Conservation (phyloP, 371 early-diverging fungal species). For the Phascolomyces articulosus region DNA sequence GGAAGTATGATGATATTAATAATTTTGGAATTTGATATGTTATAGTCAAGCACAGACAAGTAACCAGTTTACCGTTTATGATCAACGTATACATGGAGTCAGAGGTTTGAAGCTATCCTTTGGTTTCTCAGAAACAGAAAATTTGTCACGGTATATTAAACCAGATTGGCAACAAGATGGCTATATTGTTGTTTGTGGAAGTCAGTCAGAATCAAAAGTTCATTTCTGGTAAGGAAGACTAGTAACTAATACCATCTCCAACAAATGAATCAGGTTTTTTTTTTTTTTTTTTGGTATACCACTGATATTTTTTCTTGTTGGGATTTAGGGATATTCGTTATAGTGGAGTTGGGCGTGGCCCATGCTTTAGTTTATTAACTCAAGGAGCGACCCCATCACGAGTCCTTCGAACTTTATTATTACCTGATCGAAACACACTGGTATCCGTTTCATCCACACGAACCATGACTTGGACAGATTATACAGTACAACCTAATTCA, state of each 20-base stretch:
- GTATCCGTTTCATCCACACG: slow-evolving; percentile 28
- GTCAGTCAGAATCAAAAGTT: slow-evolving; percentile 26
- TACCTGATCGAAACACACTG: slow-evolving; percentile 27
- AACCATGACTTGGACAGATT: slow-evolving; percentile 38
- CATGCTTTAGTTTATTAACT: slow-evolving; percentile 20
- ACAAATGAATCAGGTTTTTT: too few relatives aligned
- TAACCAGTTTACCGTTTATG: slow-evolving; percentile 37
- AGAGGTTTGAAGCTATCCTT: slow-evolving; percentile 27
- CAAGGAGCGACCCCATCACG: slow-evolving; percentile 11
- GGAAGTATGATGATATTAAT: neutral
- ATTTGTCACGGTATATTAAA: slow-evolving; percentile 31
- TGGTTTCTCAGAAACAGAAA: slow-evolving; percentile 36
- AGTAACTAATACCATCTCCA: neutral
- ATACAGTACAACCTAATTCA: slow-evolving; percentile 21
- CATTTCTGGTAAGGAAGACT: slow-evolving; percentile 38
- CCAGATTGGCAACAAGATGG: slow-evolving; percentile 48
- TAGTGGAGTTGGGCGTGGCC: slow-evolving; percentile 20
- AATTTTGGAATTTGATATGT: neutral
- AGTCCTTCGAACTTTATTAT: slow-evolving; percentile 24
- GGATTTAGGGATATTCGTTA: slow-evolving; percentile 34
- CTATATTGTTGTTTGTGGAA: slow-evolving; percentile 39
- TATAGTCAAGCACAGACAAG: slow-evolving; percentile 19
- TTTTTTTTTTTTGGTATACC: too few relatives aligned
- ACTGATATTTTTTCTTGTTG: too few relatives aligned
- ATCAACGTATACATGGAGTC: slow-evolving; percentile 23